Evolutionary conservation across 2,329 filamentous ascomycete genomes (phyloP).

Genomic region (Neopestalotiopsis sp.): DNA sequence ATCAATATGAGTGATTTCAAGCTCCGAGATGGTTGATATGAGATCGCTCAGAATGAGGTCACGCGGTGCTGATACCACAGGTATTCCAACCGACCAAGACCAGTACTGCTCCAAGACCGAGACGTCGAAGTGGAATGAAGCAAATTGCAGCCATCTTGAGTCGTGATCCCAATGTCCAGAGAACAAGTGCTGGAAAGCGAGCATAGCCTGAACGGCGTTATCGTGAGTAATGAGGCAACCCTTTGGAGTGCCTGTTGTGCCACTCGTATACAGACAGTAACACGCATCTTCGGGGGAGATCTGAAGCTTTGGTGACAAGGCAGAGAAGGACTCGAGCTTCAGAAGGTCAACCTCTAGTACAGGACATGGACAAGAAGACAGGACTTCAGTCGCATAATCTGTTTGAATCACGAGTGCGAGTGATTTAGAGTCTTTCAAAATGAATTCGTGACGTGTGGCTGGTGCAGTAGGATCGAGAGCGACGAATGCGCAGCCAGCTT

Average conservation of each 20-base stretch:
- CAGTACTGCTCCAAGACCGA: conserved; percentile 93
- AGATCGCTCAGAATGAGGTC: conserved; percentile 88
- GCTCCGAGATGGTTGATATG: conserved; percentile 69
- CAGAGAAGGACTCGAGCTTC: conserved; percentile 29
- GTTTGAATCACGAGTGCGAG: conserved; percentile 64
- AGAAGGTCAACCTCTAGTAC: conserved; percentile 40
- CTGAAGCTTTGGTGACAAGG: conserved; percentile 33
- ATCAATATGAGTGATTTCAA: conserved; percentile 88
- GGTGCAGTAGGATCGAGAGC: conserved; percentile 80
- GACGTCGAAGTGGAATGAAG: conserved; percentile 93
- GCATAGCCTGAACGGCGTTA: conserved; percentile 87
- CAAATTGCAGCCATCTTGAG: conserved; percentile 90
- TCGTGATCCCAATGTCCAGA: conserved; percentile 71
- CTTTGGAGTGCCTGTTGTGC: conserved; percentile 85
- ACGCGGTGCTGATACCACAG: conserved; percentile 79
- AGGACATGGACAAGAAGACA: conserved; percentile 38
- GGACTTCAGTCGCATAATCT: conserved; percentile 27
- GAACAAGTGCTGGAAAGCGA: conserved; percentile 84
- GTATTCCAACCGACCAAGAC: conserved; percentile 92
- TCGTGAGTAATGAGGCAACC: conserved; percentile 88
- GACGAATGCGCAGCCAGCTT: conserved; percentile 81
- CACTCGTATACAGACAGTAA: conserved; percentile 87
- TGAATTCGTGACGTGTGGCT: conserved; percentile 74
- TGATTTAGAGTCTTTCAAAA: conserved; percentile 74
- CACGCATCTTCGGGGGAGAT: conserved; percentile 62